Evolutionary conservation across 2,329 filamentous ascomycete species (phyloP).

Genomic region (Blastomyces parvus): DNA sequence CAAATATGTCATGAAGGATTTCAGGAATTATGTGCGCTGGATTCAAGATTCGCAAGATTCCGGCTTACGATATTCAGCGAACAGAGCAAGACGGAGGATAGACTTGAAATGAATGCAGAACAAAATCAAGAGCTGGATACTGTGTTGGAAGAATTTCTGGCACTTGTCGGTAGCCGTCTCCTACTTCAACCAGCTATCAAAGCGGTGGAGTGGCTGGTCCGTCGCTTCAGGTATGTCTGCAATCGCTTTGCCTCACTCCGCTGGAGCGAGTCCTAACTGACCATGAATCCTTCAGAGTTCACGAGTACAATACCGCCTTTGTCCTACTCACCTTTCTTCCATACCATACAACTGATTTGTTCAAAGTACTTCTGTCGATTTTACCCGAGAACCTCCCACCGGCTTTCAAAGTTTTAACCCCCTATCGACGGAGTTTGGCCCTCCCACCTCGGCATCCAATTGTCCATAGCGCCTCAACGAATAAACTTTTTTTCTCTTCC

Average conservation of each 20-base stretch:
- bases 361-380: slow-evolving; percentile 78
- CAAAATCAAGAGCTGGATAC: slow-evolving; percentile 76
- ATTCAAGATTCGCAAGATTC: slow-evolving; percentile 67
- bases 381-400: slow-evolving; percentile 62
- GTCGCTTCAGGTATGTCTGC: slow-evolving; percentile 67
- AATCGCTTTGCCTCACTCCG: background rate
- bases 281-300: slow-evolving; percentile 50
- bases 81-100: slow-evolving; percentile 81
- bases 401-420: slow-evolving; percentile 73
- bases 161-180: slow-evolving; percentile 64
- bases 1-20: slow-evolving; percentile 82
- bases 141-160: slow-evolving; percentile 72
- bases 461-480: slow-evolving; percentile 73
- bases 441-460: slow-evolving; percentile 70
- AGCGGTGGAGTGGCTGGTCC: slow-evolving; percentile 86
- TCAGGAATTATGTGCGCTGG: slow-evolving; percentile 79
- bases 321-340: slow-evolving; percentile 82
- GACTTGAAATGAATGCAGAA: slow-evolving; percentile 67
- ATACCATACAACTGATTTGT: slow-evolving; percentile 78
- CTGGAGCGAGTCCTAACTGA: slow-evolving; percentile 7
- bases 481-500: slow-evolving; percentile 62
- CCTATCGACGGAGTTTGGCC: slow-evolving; percentile 70
- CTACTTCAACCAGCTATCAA: slow-evolving; percentile 81
- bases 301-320: slow-evolving; percentile 76
- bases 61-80: slow-evolving; percentile 78